Percentiles rank a stretch among this genome's conserved stretches.
These are phyloP conservation scores for Aspergillus chevalieri DNA, from an alignment of 2,329 filamentous ascomycete genomes.

Conservation along the genomic window DNA sequence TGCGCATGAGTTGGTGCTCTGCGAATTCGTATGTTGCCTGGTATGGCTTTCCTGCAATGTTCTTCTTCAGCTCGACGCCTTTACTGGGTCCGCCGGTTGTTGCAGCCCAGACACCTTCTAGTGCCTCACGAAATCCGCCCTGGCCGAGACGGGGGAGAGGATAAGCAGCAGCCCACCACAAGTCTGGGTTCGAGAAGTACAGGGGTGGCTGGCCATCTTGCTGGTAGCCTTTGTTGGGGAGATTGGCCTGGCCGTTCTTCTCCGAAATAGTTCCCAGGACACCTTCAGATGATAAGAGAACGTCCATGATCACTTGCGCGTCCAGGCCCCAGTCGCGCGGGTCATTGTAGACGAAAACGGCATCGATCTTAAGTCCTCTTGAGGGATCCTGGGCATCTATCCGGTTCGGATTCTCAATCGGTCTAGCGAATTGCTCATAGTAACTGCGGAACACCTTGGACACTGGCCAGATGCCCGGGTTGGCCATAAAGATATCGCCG, in stretches of 20 bases:
- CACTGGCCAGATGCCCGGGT: conserved; percentile 80
- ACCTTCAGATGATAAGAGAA: conserved; percentile 72
- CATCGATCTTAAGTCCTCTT: conserved; percentile 69
- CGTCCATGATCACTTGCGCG: conserved; percentile 73
- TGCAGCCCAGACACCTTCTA: conserved; percentile 72
- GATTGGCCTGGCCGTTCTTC: conserved; percentile 59
- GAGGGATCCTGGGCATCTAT: conserved; percentile 36
- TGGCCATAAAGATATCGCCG: conserved; percentile 69
- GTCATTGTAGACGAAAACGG: conserved; percentile 91
- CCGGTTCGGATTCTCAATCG: conserved; percentile 30
- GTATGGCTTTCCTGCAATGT: conserved; percentile 77
- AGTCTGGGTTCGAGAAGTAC: conserved; percentile 85
- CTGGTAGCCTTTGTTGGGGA: conserved; percentile 74
- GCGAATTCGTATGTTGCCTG: conserved; percentile 75
- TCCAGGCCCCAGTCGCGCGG: conserved; percentile 94
- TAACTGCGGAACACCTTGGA: conserved; percentile 58
- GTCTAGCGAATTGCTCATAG: conserved; percentile 48
- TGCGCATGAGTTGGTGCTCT: conserved; percentile 62
- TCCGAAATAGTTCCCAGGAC: conserved; percentile 72
- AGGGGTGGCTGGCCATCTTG: conserved; percentile 72
- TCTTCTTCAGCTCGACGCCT: conserved; percentile 55
- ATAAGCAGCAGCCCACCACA: conserved; percentile 82
- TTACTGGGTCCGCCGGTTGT: conserved; percentile 55
- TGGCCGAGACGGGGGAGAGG: conserved; percentile 83
- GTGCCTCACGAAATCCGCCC: conserved; percentile 77